A percentile compares a stretch with the other conserved stretches of the same genome.
Conservation (phyloP, 2,329 filamentous ascomycete genomes). For the Sporothrix euskadiensis region DNA sequence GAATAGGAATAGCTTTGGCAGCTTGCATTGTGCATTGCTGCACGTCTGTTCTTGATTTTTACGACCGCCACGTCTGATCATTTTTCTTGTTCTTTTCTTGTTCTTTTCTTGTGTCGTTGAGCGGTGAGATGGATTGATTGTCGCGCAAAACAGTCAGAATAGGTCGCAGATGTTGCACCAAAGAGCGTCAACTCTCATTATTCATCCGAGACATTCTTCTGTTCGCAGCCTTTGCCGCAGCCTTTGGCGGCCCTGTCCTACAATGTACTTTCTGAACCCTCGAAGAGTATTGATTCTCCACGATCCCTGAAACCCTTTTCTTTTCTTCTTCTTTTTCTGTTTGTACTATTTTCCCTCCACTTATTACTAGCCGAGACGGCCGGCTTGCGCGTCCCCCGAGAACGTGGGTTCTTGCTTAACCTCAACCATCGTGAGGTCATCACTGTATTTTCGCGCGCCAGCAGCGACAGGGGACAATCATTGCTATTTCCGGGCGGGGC, state of each 20-base stretch:
- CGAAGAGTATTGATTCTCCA: neutral
- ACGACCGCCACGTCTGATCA: neutral
- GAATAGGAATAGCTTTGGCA: neutral
- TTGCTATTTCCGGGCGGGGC: constrained; percentile 16
- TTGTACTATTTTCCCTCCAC: neutral
- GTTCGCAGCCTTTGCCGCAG: no score
- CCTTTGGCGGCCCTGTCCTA: neutral
- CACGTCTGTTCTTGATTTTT: neutral
- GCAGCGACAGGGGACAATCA: neutral
- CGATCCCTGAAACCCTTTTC: neutral
- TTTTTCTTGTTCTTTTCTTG: neutral
- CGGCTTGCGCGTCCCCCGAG: neutral
- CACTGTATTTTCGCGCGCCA: neutral
- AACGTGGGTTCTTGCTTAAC: neutral
- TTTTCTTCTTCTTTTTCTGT: neutral
- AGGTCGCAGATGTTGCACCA: neutral
- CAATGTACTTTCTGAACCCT: neutral
- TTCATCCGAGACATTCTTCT: constrained; percentile 12
- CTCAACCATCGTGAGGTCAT: constrained; percentile 7
- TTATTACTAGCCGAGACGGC: neutral
- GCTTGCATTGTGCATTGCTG: neutral
- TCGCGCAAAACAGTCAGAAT: constrained; percentile 1
- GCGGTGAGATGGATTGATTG: neutral
- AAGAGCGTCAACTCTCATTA: neutral
- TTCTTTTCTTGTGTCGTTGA: neutral